Evolutionary conservation across 1,284 basidiomycete genomes (phyloP), one percentile per base, ranked within the genome.

Genomic region (Pseudozyma flocculosa): DNA sequence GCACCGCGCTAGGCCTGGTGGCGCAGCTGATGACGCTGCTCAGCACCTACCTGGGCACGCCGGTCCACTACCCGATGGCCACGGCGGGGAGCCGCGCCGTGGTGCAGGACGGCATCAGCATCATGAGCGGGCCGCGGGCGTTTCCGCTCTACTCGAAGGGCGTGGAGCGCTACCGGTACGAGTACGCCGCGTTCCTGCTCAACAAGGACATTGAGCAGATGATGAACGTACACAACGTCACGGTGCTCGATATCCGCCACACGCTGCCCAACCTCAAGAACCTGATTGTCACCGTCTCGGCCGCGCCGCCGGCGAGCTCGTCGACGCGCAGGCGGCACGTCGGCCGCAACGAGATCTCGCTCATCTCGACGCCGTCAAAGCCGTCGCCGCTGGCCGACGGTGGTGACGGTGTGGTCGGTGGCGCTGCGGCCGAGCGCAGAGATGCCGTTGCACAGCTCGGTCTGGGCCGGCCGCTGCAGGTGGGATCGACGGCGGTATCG

Each of bases 211-310:
- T 98, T 62, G 94, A 98, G 80, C 52, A 68, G 53, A 63, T 76
- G 30, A 68, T 74, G 68, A 72, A 72, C 46, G 55, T 58, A n/a
- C 54, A 69, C 48, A 48, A 49, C 45, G 48, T 75, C 39, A 58
- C 88, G 18, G 86, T 91, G 73, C 83, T 97, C 50, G 95, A 99
- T 79, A 86, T 96, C 80, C 86, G 93, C 38, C 93, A 98, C 77
- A 98, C 93, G 0, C 82, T 99, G 34, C 91, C 93, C 36, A 99
- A 99, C 80, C 83, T 95, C 63, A 96, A 96, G 80, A 94, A 93
- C 73, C 82, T 96, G 29, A 80, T 96, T 48, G 83, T 96, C 18
- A 96, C 90, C 1, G 82, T 96, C 18, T 46, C 58, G 7, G 61
- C 62, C 0, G 61, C 66, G 1, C 51, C 58, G 1, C 66, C 62